Base-by-base conservation (phyloP, 139 green algal genomes). In the Coelastrella sp. region DNA sequence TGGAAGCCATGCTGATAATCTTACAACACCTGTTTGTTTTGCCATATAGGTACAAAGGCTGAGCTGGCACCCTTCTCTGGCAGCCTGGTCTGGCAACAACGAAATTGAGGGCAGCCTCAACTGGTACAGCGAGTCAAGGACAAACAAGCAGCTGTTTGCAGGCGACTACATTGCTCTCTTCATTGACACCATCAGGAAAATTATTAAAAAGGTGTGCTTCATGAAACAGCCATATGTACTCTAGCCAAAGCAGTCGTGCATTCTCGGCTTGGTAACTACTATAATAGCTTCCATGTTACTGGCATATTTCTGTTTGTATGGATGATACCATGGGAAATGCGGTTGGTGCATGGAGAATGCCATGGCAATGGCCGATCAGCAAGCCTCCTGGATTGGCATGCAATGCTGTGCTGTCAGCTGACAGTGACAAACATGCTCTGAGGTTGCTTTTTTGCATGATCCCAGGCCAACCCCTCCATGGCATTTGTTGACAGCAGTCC, bases 41-140 rank as follows among this genome's bases (percentile, higher is more conserved):
- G 17, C 10, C 68, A 8, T 78, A 76, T 49, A 91, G 87, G 57
- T 91, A n/a, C 88, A 85, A 24, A 80, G 88, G 3, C 9, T 79
- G 8, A 63, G 60, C 49, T 83, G 88, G 80, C 88, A 91, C 78
- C 80, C 88, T n/a, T 88, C 80, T 20, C 58, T 98, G 0, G 94
- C 85, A 19, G 82, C 98, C 8, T 98, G 96, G 96, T 96, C 95
- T 8, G 94, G 94, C 87, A 95, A 95, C 92, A 97, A 96, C 56
- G 94, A 96, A 87, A 78, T 88, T 24, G 88, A 91, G 88, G 68
- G 56, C 25, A 73, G n/a, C 19, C 14, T 91, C 4, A 35, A 74
- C 56, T 91, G 88, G 88, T 91, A 85, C 60, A 11, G 6, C 4
- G 70, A 88, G 35, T 87, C 85, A 7, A 66, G 58, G 12, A 87